Base-by-base conservation (phyloP, 2,329 filamentous ascomycete genomes). In the Magnaporthiopsis incrustans region DNA sequence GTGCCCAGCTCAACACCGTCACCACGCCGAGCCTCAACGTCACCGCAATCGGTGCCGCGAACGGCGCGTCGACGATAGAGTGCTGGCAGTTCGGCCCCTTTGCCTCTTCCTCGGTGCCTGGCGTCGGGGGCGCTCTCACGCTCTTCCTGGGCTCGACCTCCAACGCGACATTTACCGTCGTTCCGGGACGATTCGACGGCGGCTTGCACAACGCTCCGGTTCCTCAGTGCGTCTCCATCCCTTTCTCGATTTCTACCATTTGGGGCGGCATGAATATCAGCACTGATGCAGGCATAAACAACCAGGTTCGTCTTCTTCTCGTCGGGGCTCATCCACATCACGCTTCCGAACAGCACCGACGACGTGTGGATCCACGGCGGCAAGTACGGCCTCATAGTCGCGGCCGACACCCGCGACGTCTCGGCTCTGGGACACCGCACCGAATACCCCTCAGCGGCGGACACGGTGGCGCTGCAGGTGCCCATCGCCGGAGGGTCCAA, bases 31-130 rank as follows among this genome's bases (percentile, higher is more conserved):
- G 32, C 58, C 32, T 81, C 30, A 81, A 79, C 67, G 66, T 81
- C 63, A 81, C 79, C 4, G 74, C 78, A 25, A 65, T 81, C 32
- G 69, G 69, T 58, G 74, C 74, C 1, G 68, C 66, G 22, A 70
- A 76, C 63, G 74, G 75, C 63, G 69, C 70, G 5, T 81, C 79
- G 11, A 73, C 72, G 10, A 67, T 81, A 5, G 77, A 81, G 69
- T 81, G 79, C 74, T 81, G 79, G 79, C 74, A 78, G 64, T 67
- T 81, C 10, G 67, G 72, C 3, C 74, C 74, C 15, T 78, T 78
- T 63, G 35, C 66, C 6, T 66, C 66, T 1, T 73, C 75, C 11
- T 64, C 69, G 8, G 63, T 70, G n/a, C 64, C 74, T 8, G 77
- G 77, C 2, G 72, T 71, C 3, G 32, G 69, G 1, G 77, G 77